Evolutionary conservation across 1,284 basidiomycete species (phyloP).

Genomic region (Ceratorhiza oryzae-sativae): DNA sequence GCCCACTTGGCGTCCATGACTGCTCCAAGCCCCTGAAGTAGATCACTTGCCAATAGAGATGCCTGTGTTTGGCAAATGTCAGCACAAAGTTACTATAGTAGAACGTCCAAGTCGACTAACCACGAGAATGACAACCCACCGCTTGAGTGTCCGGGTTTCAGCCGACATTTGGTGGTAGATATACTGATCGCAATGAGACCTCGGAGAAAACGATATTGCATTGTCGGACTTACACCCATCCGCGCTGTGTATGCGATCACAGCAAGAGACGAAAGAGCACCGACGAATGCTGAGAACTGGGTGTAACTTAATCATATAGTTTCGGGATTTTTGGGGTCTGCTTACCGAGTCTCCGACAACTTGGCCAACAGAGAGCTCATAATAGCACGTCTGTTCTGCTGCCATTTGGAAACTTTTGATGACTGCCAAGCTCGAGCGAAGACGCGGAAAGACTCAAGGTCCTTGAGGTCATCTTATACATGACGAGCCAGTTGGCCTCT

Average conservation of each 20-base stretch:
- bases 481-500: not conserved
- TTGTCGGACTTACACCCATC: not conserved
- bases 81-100: not conserved
- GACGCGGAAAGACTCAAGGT: not conserved
- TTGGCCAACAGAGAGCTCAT: not conserved
- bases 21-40: conserved; percentile 11
- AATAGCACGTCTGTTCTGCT: not conserved
- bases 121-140: not conserved
- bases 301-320: not conserved
- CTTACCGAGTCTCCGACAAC: not conserved
- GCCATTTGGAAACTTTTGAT: not conserved
- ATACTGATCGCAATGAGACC: not conserved
- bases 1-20: conserved; percentile 19
- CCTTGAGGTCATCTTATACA: not conserved
- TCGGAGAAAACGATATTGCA: not conserved
- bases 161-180: not conserved
- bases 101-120: not conserved
- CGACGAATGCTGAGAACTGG: conserved; percentile 6
- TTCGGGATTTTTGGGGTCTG: not conserved
- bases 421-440: not conserved
- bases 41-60: conserved; percentile 3
- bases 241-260: not conserved
- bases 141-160: not conserved
- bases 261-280: not conserved
- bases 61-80: not conserved